These are phyloP conservation scores for Calonectria multiphialidica DNA, from an alignment of 2,329 filamentous ascomycete genomes.

Conservation along the genomic window DNA sequence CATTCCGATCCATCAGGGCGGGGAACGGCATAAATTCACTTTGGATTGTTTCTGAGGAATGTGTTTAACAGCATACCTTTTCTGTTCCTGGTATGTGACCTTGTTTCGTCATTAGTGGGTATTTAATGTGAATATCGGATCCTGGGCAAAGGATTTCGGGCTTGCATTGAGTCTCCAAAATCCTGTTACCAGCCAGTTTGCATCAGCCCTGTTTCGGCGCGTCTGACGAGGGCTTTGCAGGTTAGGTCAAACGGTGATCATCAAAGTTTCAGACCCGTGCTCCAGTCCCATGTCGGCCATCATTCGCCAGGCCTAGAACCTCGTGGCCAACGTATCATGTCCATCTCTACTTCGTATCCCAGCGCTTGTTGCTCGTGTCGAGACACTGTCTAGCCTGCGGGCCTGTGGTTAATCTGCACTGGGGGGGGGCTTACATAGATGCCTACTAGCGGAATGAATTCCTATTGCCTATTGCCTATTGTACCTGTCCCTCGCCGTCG, in stretches of 20 bases:
- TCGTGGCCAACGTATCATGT: constrained; percentile 2
- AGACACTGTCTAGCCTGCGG: background rate
- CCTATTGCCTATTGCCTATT: constrained; percentile 5
- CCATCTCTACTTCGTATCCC: constrained; percentile 13
- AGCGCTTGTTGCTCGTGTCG: constrained; percentile 16
- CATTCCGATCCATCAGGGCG: constrained; percentile 34
- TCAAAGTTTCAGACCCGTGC: constrained; percentile 7
- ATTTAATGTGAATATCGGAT: background rate
- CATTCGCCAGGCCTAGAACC: constrained; percentile 7
- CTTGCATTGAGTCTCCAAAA: background rate
- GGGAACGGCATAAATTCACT: background rate
- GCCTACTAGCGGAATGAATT: constrained; percentile 26
- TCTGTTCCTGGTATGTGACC: constrained; percentile 29
- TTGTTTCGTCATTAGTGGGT: constrained; percentile 3
- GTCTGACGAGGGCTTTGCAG: background rate
- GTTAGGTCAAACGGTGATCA: constrained; percentile 8
- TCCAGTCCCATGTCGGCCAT: background rate
- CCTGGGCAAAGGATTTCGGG: background rate
- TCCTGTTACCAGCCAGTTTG: background rate
- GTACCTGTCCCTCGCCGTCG: constrained; percentile 6
- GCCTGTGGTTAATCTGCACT: constrained; percentile 13
- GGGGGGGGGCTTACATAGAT: constrained; percentile 30
- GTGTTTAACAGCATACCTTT: constrained; percentile 4
- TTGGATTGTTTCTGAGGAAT: background rate
- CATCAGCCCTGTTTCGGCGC: constrained; percentile 6